Percentiles rank a stretch among this genome's conserved stretches.
These are phyloP conservation scores for Cornus suecica DNA, from an alignment of 148 eudicot genomes.

Conservation along the genomic window DNA sequence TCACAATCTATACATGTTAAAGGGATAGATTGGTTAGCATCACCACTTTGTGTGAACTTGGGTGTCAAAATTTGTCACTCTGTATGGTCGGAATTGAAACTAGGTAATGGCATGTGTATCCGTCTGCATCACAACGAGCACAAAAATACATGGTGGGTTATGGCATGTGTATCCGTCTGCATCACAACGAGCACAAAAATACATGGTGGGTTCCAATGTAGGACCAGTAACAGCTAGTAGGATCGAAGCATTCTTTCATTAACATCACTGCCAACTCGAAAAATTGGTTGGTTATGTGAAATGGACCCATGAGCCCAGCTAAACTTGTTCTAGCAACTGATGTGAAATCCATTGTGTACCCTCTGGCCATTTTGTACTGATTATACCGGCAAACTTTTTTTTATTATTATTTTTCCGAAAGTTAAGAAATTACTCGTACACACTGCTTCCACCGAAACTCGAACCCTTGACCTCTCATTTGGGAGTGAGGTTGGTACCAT, in stretches of 20 bases:
- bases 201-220: neutral
- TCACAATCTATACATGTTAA: neutral
- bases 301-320: conserved; percentile 10
- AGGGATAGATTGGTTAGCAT: neutral
- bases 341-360: neutral
- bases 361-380: neutral
- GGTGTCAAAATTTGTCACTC: too few relatives aligned
- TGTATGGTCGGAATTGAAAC: neutral
- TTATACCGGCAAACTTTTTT: neutral
- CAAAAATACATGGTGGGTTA: too few relatives aligned
- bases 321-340: neutral
- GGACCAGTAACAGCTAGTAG: neutral
- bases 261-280: neutral
- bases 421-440: too few relatives aligned
- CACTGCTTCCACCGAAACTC: too few relatives aligned
- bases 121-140: conserved; percentile 1
- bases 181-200: neutral
- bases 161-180: neutral
- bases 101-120: neutral
- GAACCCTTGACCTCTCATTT: too few relatives aligned
- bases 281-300: neutral
- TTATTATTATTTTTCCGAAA: too few relatives aligned
- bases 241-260: neutral
- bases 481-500: too few relatives aligned
- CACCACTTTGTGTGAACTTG: too few relatives aligned